Conservation (phyloP, 2,329 filamentous ascomycete species). For the Fusarium sp. region DNA sequence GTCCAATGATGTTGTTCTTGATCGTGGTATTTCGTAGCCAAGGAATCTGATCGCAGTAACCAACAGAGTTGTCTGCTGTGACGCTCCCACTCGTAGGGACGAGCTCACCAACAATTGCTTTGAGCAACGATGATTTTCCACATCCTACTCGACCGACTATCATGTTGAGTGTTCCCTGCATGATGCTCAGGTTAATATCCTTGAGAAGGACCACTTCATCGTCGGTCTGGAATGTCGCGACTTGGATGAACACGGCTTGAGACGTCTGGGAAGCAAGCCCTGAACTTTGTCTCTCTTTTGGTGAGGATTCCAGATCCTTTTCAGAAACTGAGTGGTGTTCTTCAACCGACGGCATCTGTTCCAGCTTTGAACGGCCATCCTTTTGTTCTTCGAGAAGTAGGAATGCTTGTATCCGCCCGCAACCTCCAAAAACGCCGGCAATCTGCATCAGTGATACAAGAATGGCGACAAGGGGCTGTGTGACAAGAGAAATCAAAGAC, state of each 20-base stretch:
- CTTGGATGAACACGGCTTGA: neutral
- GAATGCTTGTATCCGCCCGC: constrained; percentile 50
- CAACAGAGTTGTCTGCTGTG: constrained; percentile 45
- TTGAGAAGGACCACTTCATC: constrained; percentile 39
- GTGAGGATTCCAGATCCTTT: neutral
- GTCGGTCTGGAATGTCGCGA: constrained; percentile 30
- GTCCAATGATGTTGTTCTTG: constrained; percentile 54
- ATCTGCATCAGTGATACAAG: constrained; percentile 51
- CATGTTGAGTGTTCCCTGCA: constrained; percentile 47
- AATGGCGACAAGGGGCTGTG: constrained; percentile 49
- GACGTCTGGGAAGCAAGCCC: neutral
- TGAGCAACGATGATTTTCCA: constrained; percentile 57
- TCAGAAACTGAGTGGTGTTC: neutral
- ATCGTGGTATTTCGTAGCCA: constrained; percentile 59
- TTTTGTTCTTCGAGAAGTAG: constrained; percentile 44
- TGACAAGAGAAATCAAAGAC: constrained; percentile 51
- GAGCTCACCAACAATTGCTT: constrained; percentile 54
- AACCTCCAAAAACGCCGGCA: constrained; percentile 49
- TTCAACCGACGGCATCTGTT: neutral
- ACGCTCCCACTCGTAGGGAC: constrained; percentile 43
- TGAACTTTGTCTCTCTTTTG: neutral
- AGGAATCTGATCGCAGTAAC: constrained; percentile 58
- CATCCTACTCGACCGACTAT: constrained; percentile 57
- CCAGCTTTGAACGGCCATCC: constrained; percentile 3
- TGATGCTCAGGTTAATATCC: constrained; percentile 41